Percentiles rank a stretch among this genome's conserved stretches.
Evolutionary conservation across 495 filamentous ascomycete species (phyloP).

Genomic region (Penicillium verhagenii): DNA sequence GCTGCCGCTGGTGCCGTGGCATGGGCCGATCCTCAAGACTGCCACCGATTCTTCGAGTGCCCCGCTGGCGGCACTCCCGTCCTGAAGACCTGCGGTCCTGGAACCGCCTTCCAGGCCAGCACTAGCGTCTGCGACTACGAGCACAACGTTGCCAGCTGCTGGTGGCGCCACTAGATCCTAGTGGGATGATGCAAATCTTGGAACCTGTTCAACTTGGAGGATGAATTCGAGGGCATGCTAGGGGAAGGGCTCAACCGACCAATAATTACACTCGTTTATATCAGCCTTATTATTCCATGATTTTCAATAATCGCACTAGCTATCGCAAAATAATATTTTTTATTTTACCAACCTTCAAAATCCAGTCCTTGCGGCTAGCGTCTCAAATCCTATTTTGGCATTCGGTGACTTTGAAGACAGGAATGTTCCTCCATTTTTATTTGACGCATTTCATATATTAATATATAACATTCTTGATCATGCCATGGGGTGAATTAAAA

Average conservation of each 20-base stretch:
- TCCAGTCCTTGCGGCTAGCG: not conserved
- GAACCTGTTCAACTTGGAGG: not conserved
- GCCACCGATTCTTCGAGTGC: constrained; percentile 11
- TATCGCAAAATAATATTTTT: not conserved
- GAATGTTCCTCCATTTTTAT: no score
- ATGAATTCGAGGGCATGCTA: not conserved
- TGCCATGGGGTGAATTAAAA: no score
- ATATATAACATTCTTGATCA: no score
- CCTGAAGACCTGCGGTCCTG: constrained; percentile 11
- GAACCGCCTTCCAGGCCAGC: constrained; percentile 6
- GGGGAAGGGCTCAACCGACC: not conserved
- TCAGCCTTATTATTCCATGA: not conserved
- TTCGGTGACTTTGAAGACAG: no score
- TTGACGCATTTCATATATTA: no score
- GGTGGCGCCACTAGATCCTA: not conserved
- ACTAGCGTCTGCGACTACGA: constrained; percentile 10
- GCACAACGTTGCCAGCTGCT: not conserved
- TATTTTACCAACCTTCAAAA: no score
- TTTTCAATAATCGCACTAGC: not conserved
- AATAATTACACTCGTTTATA: not conserved
- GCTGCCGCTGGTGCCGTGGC: not conserved
- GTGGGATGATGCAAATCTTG: not conserved
- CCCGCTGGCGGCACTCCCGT: constrained; percentile 6
- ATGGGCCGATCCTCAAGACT: constrained; percentile 9
- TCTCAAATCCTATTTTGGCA: no score